Conservation (phyloP, 2,329 filamentous ascomycete genomes). For the Aspergillus viridinutans region DNA sequence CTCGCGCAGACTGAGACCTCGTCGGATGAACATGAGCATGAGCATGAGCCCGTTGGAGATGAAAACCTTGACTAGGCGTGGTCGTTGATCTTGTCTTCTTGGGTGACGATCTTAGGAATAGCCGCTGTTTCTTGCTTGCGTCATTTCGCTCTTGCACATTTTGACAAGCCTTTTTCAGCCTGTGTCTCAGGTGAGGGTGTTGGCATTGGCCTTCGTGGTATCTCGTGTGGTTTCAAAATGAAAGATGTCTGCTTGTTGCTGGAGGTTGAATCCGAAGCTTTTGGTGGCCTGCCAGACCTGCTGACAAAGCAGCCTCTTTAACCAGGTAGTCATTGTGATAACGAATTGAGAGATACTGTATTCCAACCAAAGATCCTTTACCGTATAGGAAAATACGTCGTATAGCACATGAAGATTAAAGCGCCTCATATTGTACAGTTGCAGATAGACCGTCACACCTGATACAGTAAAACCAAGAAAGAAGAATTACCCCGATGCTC, state of each 20-base stretch:
- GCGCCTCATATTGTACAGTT: conserved; percentile 13
- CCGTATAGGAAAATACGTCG: background rate
- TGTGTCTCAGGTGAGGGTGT: no score
- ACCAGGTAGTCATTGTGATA: background rate
- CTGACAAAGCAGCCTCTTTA: background rate
- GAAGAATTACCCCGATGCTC: conserved; percentile 2
- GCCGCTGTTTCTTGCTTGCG: background rate
- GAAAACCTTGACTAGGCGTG: background rate
- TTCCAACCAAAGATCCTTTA: conserved; percentile 2
- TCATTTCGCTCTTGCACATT: background rate
- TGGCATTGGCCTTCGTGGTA: background rate
- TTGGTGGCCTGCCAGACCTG: no score
- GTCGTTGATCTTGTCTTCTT: background rate
- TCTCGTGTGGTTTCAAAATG: background rate
- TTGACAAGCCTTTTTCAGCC: background rate
- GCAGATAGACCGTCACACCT: background rate
- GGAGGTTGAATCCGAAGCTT: background rate
- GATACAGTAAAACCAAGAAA: background rate
- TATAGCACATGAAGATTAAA: conserved; percentile 7
- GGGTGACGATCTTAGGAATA: background rate
- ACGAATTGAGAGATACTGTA: background rate
- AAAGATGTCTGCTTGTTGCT: background rate
- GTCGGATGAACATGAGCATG: background rate
- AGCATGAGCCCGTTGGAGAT: background rate
- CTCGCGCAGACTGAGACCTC: background rate